Conservation (phyloP, 768 basidiomycete species). For the Mycena capillaripes region DNA sequence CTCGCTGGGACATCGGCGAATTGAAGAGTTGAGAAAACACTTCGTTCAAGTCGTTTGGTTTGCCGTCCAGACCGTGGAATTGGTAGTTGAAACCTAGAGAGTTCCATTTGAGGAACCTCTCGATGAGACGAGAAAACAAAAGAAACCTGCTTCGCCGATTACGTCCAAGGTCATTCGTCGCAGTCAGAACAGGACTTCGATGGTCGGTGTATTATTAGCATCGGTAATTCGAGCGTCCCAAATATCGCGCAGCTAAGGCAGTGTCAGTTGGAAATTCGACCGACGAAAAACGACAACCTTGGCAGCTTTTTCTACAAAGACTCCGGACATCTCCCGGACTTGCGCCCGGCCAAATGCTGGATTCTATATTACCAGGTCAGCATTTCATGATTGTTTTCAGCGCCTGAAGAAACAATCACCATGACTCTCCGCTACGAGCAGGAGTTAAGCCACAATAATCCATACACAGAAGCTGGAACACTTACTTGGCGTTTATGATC, state of each 20-base stretch:
- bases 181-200: constrained; percentile 52
- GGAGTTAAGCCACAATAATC: neutral
- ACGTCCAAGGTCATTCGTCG: constrained; percentile 54
- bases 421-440: constrained; percentile 6
- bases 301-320: constrained; percentile 52
- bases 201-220: constrained; percentile 30
- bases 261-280: neutral
- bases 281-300: constrained; percentile 37
- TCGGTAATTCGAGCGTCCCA: constrained; percentile 44
- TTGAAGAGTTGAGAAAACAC: constrained; percentile 49
- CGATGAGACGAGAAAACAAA: neutral
- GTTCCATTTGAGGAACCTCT: neutral
- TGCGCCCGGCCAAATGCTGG: constrained; percentile 61
- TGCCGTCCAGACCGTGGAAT: constrained; percentile 48
- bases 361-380: constrained; percentile 47
- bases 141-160: constrained; percentile 56
- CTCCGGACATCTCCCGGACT: constrained; percentile 53
- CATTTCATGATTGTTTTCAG: neutral
- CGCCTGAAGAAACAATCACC: neutral
- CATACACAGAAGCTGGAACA: neutral
- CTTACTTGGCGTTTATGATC: constrained; percentile 57
- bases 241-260: constrained; percentile 49
- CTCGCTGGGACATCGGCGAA: constrained; percentile 1
- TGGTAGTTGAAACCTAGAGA: constrained; percentile 54
- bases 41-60: constrained; percentile 47